These are phyloP conservation scores for Hydnum rufescens DNA, from an alignment of 768 basidiomycete genomes.

Conservation along the genomic window DNA sequence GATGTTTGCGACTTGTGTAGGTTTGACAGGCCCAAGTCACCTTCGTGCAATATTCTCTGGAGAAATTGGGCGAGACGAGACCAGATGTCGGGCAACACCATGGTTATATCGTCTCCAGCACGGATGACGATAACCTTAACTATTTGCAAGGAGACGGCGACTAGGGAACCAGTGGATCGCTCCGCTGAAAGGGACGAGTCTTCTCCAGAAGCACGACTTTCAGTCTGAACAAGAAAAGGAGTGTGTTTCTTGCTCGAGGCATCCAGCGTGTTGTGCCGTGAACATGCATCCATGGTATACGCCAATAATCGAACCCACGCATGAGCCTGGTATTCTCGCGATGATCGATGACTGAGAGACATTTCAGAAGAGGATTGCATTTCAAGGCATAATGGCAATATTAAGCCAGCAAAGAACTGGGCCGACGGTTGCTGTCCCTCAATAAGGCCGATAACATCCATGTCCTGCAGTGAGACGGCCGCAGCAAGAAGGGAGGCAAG, in stretches of 20 bases:
- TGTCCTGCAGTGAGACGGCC: slow-evolving; percentile 28
- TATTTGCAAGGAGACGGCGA: slow-evolving; percentile 33
- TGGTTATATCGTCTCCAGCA: slow-evolving; percentile 38
- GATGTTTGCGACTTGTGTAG: slow-evolving; percentile 17
- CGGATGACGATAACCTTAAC: slow-evolving; percentile 48
- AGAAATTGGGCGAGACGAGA: slow-evolving; percentile 35
- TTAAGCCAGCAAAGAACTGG: slow-evolving; percentile 39
- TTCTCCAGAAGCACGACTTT: neutral
- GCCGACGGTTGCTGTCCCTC: slow-evolving; percentile 36
- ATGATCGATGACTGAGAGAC: slow-evolving; percentile 22
- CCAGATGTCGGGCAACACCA: slow-evolving; percentile 39
- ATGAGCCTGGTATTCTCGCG: slow-evolving; percentile 27
- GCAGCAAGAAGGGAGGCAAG: slow-evolving; percentile 19
- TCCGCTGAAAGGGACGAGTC: neutral
- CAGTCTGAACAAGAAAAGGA: too few relatives aligned
- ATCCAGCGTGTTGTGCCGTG: slow-evolving; percentile 9
- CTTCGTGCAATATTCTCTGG: slow-evolving; percentile 31
- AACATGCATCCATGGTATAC: slow-evolving; percentile 36
- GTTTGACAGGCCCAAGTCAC: slow-evolving; percentile 18
- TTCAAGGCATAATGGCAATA: slow-evolving; percentile 38
- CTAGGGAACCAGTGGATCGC: neutral
- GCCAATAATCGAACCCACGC: slow-evolving; percentile 45
- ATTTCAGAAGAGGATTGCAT: slow-evolving; percentile 33
- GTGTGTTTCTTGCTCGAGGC: neutral
- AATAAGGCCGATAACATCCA: slow-evolving; percentile 34